phyloP scores from a whole-genome alignment of 495 filamentous ascomycete species.

The Aspergillus kassunensis region DNA sequence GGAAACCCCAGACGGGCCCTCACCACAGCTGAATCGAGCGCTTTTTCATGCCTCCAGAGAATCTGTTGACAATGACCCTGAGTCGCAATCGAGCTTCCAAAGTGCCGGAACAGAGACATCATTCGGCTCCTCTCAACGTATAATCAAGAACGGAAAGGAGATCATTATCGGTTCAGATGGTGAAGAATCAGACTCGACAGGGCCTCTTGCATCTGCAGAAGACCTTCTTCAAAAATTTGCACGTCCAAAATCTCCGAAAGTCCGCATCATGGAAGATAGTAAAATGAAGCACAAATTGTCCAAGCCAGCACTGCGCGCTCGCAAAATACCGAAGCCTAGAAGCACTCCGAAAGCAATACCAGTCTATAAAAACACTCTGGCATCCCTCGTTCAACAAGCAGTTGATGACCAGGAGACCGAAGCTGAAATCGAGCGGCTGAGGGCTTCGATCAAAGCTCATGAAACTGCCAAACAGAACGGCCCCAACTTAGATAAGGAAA shows the following conservation, averaged over 20 bases:
- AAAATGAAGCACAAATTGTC: constrained; percentile 11
- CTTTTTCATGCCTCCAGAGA: constrained; percentile 12
- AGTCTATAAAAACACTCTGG: constrained; percentile 66
- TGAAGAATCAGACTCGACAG: constrained; percentile 58
- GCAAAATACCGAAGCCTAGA: constrained; percentile 3
- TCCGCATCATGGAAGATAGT: constrained; percentile 10
- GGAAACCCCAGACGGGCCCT: constrained; percentile 15
- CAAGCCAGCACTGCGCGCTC: constrained; percentile 9
- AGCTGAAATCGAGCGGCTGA: constrained; percentile 51
- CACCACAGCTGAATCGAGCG: constrained; percentile 18
- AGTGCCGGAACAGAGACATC: constrained; percentile 19
- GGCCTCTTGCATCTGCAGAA: constrained; percentile 43
- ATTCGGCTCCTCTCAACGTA: constrained; percentile 34
- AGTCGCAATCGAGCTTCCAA: constrained; percentile 17
- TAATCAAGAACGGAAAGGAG: constrained; percentile 45
- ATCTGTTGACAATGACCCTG: background rate
- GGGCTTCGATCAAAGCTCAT: constrained; percentile 25
- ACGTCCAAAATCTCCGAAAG: background rate
- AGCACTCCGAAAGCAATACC: constrained; percentile 25
- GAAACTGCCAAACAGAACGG: background rate
- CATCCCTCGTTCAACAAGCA: constrained; percentile 57
- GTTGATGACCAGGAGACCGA: constrained; percentile 55
- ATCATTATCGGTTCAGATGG: constrained; percentile 68
- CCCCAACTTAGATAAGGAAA: background rate
- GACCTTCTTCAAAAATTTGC: constrained; percentile 31